Conservation (phyloP, 2,329 filamentous ascomycete genomes). For the Fusarium sterilihyphosum region DNA sequence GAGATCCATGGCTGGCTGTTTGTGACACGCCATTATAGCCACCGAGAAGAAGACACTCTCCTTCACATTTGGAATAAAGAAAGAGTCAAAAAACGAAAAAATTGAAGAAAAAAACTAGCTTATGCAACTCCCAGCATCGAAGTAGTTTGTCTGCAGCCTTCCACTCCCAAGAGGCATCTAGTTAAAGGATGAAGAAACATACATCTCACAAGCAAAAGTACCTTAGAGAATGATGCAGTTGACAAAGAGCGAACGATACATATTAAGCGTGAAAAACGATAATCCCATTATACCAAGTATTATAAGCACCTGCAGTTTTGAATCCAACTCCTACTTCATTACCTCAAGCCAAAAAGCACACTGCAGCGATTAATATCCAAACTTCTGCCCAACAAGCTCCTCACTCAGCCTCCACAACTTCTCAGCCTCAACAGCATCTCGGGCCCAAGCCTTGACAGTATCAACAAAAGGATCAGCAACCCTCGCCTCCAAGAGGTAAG, state of each 20-base stretch:
- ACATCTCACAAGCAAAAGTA: not conserved
- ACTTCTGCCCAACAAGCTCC: constrained; percentile 55
- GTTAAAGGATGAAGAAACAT: not conserved
- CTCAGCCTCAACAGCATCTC: constrained; percentile 50
- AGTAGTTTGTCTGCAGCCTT: not conserved
- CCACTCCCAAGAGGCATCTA: not conserved
- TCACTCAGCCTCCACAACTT: constrained; percentile 59
- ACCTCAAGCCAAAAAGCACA: not conserved
- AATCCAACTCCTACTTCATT: not conserved
- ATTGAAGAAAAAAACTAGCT: not conserved
- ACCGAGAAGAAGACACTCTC: not conserved
- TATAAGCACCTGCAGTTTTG: not conserved
- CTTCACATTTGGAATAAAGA: not conserved
- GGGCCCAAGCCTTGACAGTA: constrained; percentile 45
- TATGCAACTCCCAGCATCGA: too few relatives aligned
- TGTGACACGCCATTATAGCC: not conserved
- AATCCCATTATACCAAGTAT: not conserved
- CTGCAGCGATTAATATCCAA: constrained; percentile 39
- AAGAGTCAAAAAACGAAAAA: too few relatives aligned
- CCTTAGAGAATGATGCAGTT: not conserved
- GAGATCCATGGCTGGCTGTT: not conserved
- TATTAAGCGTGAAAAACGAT: not conserved
- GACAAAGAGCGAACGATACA: not conserved
- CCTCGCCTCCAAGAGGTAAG: constrained; percentile 48
- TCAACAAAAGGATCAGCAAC: constrained; percentile 46